Evolutionary conservation across 768 basidiomycete species (phyloP).

Genomic region (Boletus reticulatus): DNA sequence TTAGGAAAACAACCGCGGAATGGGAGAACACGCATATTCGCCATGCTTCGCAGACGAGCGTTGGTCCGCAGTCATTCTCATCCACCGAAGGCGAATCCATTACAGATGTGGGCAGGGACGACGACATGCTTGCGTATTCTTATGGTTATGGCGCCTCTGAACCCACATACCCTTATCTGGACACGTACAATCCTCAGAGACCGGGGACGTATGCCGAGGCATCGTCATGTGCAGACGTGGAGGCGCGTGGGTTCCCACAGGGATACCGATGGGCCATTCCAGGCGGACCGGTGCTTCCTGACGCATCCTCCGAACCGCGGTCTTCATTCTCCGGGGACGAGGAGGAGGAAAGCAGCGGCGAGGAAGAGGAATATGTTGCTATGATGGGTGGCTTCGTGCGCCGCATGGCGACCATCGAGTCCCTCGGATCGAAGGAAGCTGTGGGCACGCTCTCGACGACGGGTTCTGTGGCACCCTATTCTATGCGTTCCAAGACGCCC

Average conservation of each 20-base stretch:
- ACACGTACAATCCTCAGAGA: constrained; percentile 27
- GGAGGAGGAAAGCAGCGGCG: constrained; percentile 13
- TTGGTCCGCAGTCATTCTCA: not conserved
- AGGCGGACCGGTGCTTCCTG: not conserved
- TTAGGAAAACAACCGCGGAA: not conserved
- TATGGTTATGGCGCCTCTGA: constrained; percentile 30
- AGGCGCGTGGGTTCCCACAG: not conserved
- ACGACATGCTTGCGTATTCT: constrained; percentile 12
- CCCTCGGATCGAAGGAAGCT: constrained; percentile 64
- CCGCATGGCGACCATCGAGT: constrained; percentile 83
- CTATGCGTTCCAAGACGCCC: constrained; percentile 26
- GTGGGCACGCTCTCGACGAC: constrained; percentile 26
- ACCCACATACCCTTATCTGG: constrained; percentile 31
- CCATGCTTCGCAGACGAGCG: constrained; percentile 4
- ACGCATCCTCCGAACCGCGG: constrained; percentile 16
- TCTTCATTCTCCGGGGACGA: constrained; percentile 7
- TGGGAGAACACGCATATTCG: constrained; percentile 11
- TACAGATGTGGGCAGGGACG: constrained; percentile 1
- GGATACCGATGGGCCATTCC: not conserved
- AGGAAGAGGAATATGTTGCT: constrained; percentile 42
- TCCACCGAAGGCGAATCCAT: constrained; percentile 14
- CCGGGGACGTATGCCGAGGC: not conserved
- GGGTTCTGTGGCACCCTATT: constrained; percentile 27
- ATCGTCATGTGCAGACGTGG: constrained; percentile 3
- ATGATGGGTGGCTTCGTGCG: constrained; percentile 63